Evolutionary conservation across 768 basidiomycete species (phyloP).

Genomic region (Neoboletus subvelutipes): DNA sequence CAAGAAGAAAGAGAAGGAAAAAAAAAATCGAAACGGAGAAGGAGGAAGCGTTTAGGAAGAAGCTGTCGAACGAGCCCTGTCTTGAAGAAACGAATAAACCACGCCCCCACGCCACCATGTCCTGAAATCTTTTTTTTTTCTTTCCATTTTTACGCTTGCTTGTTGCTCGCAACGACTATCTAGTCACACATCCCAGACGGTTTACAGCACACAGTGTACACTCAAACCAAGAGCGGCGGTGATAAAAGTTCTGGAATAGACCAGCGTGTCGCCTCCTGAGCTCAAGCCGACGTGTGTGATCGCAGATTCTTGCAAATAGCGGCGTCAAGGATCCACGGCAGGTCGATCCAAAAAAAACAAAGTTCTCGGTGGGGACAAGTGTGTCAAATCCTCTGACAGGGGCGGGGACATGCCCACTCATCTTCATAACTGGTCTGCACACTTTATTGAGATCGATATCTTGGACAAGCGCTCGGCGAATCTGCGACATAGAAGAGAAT

Average conservation of each 20-base stretch:
- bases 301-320: conserved; percentile 13
- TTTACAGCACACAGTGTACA: no score
- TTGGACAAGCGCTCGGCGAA: neutral
- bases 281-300: neutral
- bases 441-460: neutral
- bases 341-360: neutral
- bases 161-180: neutral
- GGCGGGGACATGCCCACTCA: neutral
- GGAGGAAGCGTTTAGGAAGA: conserved; percentile 25
- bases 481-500: conserved; percentile 3
- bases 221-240: no score
- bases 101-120: conserved; percentile 36
- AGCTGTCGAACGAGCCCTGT: conserved; percentile 14
- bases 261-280: neutral
- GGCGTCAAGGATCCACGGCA: neutral
- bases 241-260: conserved; percentile 3
- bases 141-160: neutral
- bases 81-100: conserved; percentile 18
- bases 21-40: conserved; percentile 30
- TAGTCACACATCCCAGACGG: neutral
- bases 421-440: no score
- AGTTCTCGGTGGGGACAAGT: neutral
- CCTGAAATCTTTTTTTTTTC: conserved; percentile 17
- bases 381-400: no score
- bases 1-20: conserved; percentile 27